A percentile compares a stretch with the other conserved stretches of the same genome.
phyloP scores from a whole-genome alignment of 805 yeast genomes.

The Candida ficus region DNA sequence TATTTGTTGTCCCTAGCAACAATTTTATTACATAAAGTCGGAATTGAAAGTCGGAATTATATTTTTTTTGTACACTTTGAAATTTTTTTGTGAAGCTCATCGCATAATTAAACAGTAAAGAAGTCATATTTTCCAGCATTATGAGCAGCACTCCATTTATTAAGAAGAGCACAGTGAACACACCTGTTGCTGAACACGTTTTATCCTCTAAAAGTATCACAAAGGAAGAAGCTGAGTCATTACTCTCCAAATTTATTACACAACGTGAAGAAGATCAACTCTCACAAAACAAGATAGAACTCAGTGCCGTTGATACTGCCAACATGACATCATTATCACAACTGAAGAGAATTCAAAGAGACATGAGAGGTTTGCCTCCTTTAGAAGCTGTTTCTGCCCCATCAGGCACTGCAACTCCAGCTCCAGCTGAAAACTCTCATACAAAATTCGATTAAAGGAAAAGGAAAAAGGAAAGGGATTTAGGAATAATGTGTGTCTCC shows the following conservation, averaged over 20 bases:
- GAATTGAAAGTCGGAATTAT: too few relatives aligned
- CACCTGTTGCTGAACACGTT: constrained; percentile 21
- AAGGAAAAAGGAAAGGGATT: too few relatives aligned
- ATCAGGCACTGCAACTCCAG: constrained; percentile 7
- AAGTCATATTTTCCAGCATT: too few relatives aligned
- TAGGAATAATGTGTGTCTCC: not conserved
- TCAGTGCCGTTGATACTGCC: constrained; percentile 5
- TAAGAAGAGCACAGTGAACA: constrained; percentile 19
- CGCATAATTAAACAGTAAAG: too few relatives aligned
- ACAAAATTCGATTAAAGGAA: not conserved
- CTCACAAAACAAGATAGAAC: constrained; percentile 12
- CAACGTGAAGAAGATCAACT: constrained; percentile 21
- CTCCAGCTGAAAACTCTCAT: not conserved
- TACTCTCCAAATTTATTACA: constrained; percentile 39
- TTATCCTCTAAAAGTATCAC: constrained; percentile 22
- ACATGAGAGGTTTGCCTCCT: constrained; percentile 78
- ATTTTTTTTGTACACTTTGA: too few relatives aligned
- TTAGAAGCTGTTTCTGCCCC: constrained; percentile 16
- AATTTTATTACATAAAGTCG: too few relatives aligned
- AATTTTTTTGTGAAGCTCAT: too few relatives aligned
- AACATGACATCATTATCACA: constrained; percentile 42
- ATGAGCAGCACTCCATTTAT: constrained; percentile 1
- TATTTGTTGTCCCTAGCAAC: too few relatives aligned
- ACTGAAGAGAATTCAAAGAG: constrained; percentile 69
- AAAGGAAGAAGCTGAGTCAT: constrained; percentile 40